Evolutionary conservation across 2,329 filamentous ascomycete species (phyloP), one percentile per base, ranked within the genome.

Genomic region (Pseudogymnoascus sp.): DNA sequence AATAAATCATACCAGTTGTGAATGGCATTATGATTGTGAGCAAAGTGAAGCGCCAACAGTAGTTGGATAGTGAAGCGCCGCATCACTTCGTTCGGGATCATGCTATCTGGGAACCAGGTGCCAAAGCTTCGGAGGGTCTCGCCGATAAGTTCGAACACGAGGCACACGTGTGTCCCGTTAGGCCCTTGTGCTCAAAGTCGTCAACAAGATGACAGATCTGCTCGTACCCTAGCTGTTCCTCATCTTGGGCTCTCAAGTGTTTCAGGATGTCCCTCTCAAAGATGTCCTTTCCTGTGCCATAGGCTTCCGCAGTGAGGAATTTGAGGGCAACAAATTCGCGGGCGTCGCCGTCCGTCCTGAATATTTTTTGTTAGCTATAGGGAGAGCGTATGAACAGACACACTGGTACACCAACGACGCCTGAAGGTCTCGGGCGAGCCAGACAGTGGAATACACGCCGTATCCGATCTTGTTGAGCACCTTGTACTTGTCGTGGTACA

Each of bases 101-200:
- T n/a, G n/a, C n/a, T n/a, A n/a, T n/a, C n/a, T n/a, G n/a, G n/a
- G n/a, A n/a, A n/a, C n/a, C n/a, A n/a, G n/a, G n/a, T n/a, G n/a
- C n/a, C n/a, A n/a, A n/a, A n/a, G n/a, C n/a, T n/a, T n/a, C n/a
- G n/a, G n/a, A n/a, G n/a, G n/a, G n/a, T n/a, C n/a, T n/a, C n/a
- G n/a, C 72, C 71, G 19, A 74, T 67, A 35, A 73, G 62, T 64
- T 73, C 69, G 62, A 71, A 71, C 14, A 75, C 71, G 45, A 76
- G 68, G 63, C 74, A 75, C 61, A 66, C 64, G 45, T 76, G 73
- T 16, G 58, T 62, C 6, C 73, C 73, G 61, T 75, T 76, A 1
- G 72, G 5, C 73, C 73, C 62, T 67, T 39, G 49, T 71, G 70
- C 19, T 61, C 45, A 42, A 75, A 74, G 19, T 64, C 25, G 66